Evolutionary conservation across 2,329 filamentous ascomycete species (phyloP), one percentile per base, ranked within the genome.

Genomic region (Aspergillus sp.): DNA sequence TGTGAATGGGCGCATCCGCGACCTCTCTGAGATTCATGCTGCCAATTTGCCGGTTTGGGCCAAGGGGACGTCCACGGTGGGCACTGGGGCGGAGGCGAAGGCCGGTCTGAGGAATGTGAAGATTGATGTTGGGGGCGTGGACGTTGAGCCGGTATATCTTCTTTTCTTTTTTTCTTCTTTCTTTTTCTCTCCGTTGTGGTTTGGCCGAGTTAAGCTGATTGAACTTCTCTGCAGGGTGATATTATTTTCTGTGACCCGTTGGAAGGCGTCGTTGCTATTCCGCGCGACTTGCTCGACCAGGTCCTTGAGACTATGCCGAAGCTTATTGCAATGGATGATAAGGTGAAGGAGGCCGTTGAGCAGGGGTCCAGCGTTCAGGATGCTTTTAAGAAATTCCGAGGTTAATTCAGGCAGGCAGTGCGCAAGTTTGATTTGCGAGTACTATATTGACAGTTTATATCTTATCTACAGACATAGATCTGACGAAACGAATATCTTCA

Each of bases 231-330:
- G 3, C 48, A 70, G 76, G 87, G 88, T 7, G 89, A 92, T 71
- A 80, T 91, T 39, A 79, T 90, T 46, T 86, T 90, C 72, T 83
- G 85, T 56, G 89, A 92, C 69, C 81, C 85, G 4, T 75, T 78
- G n/a, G 89, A 90, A 62, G 89, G 87, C 0, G 83, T 89, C 1
- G 88, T 90, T 12, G 80, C 84, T 27, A 88, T 92, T 57, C 89
- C 89, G 1, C 75, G 77, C 48, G 80, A 80, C 34, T 83, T 85
- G 65, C 70, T 91, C 9, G 78, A 80, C 11, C 80, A 82, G 48
- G 83, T 90, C 19, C 67, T 90, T 12, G 82, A 83, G 49, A 67
- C 90, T 62, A 77, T 89, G 63, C 86, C 86, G 5, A 74, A 72
- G 58, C 67, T 81, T 52, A 73, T 76, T 4, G 68, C 59, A 57